phyloP scores from a whole-genome alignment of 192 early-diverging fungal genomes.

The Coemansia sp. region DNA sequence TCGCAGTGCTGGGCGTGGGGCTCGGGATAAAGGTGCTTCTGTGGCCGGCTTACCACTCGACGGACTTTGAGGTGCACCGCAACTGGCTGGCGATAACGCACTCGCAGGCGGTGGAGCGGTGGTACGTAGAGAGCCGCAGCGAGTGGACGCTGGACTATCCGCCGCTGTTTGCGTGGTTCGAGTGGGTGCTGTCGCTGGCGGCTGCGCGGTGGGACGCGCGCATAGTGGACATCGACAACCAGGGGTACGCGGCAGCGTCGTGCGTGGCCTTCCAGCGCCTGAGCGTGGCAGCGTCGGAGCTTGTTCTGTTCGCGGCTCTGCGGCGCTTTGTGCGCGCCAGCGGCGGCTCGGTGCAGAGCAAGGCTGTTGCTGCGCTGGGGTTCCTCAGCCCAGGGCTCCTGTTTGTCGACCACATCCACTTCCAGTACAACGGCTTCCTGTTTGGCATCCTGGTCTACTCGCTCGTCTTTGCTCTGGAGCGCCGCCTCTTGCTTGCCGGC shows the following conservation, averaged over 20 bases:
- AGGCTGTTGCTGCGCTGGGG: constrained; percentile 58
- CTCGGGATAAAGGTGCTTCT: constrained; percentile 63
- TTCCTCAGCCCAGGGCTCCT: constrained; percentile 72
- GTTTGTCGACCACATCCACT: constrained; percentile 95
- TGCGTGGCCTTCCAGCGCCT: constrained; percentile 86
- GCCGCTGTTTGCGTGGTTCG: constrained; percentile 98
- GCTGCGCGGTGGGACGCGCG: constrained; percentile 61
- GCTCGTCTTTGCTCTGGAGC: constrained; percentile 69
- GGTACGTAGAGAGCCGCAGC: constrained; percentile 86
- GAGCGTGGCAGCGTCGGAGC: constrained; percentile 80
- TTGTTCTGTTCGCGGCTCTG: constrained; percentile 71
- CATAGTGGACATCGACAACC: constrained; percentile 75
- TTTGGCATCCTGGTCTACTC: constrained; percentile 86
- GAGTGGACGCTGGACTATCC: constrained; percentile 98
- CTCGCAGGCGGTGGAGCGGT: constrained; percentile 72
- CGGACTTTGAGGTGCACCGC: constrained; percentile 98
- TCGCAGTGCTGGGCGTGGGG: constrained; percentile 36
- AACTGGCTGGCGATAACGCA: constrained; percentile 96
- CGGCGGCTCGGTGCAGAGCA: constrained; percentile 23
- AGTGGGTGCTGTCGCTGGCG: constrained; percentile 66
- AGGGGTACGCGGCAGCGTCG: constrained; percentile 61
- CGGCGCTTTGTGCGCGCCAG: constrained; percentile 50
- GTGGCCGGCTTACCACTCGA: constrained; percentile 81
- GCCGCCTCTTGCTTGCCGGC: constrained; percentile 56
- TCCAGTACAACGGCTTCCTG: constrained; percentile 96